phyloP scores from a whole-genome alignment of 2,329 filamentous ascomycete genomes.

The Trichoderma sp. region DNA sequence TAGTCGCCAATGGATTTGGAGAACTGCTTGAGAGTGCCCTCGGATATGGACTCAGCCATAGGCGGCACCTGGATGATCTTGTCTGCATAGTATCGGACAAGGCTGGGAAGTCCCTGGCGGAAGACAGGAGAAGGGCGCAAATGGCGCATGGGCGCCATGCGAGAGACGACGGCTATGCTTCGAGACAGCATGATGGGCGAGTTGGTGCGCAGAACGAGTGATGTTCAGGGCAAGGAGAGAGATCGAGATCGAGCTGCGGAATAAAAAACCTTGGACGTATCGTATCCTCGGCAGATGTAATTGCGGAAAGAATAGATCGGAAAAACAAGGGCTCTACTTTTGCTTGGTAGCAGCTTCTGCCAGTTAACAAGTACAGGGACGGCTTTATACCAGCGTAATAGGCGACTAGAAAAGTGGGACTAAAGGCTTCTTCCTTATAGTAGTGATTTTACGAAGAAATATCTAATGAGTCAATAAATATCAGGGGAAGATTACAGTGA shows the following conservation, averaged over 20 bases:
- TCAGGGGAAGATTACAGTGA: neutral
- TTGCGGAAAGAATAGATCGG: neutral
- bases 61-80: constrained; percentile 89
- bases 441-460: neutral
- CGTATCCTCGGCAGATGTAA: constrained; percentile 15
- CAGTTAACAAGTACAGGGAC: neutral
- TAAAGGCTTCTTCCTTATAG: neutral
- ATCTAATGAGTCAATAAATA: neutral
- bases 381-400: neutral
- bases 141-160: constrained; percentile 17
- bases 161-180: constrained; percentile 2
- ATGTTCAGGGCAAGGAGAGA: neutral
- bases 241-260: neutral
- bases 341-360: neutral
- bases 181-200: constrained; percentile 13
- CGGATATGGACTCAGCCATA: constrained; percentile 98
- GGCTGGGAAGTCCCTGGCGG: constrained; percentile 45
- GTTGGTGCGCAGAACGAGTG: neutral
- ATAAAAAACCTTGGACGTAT: constrained; percentile 7
- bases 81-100: constrained; percentile 70
- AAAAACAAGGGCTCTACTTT: constrained; percentile 14
- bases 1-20: constrained; percentile 89
- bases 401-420: neutral
- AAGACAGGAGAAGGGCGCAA: constrained; percentile 29
- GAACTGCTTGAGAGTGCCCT: constrained; percentile 96